These are phyloP conservation scores for Leucoagaricus sp. DNA, from an alignment of 1,284 basidiomycete genomes.

Conservation along the genomic window DNA sequence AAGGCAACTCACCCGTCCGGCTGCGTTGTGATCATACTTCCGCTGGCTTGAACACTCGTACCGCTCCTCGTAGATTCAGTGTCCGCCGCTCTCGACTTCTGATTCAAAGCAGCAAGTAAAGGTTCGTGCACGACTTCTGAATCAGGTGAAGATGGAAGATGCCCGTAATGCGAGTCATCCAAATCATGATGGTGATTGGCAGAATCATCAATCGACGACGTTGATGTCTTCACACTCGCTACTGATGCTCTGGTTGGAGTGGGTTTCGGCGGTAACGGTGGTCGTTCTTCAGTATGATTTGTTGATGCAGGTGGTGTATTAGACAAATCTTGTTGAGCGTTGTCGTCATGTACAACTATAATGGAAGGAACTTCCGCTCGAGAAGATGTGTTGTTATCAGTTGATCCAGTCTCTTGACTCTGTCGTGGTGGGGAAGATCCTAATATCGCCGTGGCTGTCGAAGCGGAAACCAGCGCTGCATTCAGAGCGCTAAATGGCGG, in stretches of 20 bases:
- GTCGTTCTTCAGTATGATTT: neutral
- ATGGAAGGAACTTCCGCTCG: constrained; percentile 28
- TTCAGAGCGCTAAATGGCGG: constrained; percentile 45
- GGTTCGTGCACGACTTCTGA: constrained; percentile 24
- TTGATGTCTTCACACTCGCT: constrained; percentile 12
- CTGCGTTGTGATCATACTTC: too few relatives aligned
- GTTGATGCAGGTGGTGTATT: neutral
- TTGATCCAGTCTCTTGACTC: neutral
- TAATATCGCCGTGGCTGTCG: constrained; percentile 44
- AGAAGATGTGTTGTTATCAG: constrained; percentile 1
- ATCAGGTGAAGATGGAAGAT: constrained; percentile 29
- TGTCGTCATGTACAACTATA: constrained; percentile 18
- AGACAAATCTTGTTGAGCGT: too few relatives aligned
- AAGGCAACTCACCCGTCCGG: too few relatives aligned
- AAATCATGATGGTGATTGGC: constrained; percentile 17
- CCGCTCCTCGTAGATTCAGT: too few relatives aligned
- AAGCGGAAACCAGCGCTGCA: constrained; percentile 44
- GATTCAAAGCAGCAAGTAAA: constrained; percentile 20
- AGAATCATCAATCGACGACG: constrained; percentile 14
- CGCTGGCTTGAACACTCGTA: too few relatives aligned
- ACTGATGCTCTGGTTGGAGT: neutral
- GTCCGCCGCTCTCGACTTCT: neutral
- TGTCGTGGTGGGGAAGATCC: constrained; percentile 17
- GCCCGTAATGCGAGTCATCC: constrained; percentile 22
- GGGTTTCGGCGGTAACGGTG: constrained; percentile 6